Evolutionary conservation across 106 monocot genomes (phyloP), one percentile per base, ranked within the genome.

Genomic region (Xerophyta viscosa): DNA sequence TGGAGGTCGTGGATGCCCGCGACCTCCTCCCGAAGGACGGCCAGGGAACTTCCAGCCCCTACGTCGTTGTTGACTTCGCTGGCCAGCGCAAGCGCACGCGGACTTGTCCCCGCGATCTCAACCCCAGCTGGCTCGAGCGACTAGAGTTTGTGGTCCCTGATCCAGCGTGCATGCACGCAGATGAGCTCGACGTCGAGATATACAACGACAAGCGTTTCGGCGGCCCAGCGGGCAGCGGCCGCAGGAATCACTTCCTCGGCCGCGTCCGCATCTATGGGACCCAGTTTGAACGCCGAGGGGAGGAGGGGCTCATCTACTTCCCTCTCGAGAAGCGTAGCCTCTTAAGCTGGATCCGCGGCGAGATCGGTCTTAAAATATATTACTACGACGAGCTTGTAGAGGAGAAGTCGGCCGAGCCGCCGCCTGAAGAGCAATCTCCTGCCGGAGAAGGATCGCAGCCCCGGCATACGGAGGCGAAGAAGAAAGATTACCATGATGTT

Each of bases 11-110:
- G 18, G 96, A 98, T 60, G 96, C 82, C 36, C 89, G 89, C 3
- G 89, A 86, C 48, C 89, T 98, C 27, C 6, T 82, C 58, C 86
- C 96, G 37, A 98, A 98, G 59, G 96, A 98, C 62, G 96, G 96
- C 4, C 82, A 81, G 19, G 96, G 96, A 51, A 82, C 71, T 37
- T 84, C 73, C 43, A 86, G 79, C 66, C 66, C 96, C 18, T 98
- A 74, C 66, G 96, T 86, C 3, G 86, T 90, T 14, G 71, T 79
- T 24, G 96, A 89, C 20, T 98, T 89, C 46, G 81, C 69, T 51
- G 89, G 96, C 18, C 89, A 89, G 73, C 69, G 89, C 18, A 89
- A 98, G 65, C 81, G 96, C 46, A 98, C 96, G 37, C 61, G 44
- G 19, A 89, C 96, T 33, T 66, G 62, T 12, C 50, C 71, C 13